Evolutionary conservation across 2,329 filamentous ascomycete species (phyloP).

Genomic region (Penicillium sp.): DNA sequence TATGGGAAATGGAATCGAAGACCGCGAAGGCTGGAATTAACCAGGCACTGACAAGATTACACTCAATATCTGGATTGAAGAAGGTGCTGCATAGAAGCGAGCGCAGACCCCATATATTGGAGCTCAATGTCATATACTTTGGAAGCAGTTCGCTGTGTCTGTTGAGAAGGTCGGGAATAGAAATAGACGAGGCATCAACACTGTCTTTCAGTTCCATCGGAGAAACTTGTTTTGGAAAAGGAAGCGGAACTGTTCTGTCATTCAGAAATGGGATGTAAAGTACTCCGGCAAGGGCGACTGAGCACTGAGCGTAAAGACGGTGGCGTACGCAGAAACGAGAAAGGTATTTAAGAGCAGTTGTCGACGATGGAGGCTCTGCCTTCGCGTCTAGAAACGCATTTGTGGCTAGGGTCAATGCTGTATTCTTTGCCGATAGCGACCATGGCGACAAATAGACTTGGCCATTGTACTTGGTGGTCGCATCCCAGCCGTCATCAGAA

Average conservation of each 20-base stretch:
- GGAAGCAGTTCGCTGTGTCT: slow-evolving; percentile 9
- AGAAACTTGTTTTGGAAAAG: slow-evolving; percentile 14
- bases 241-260: slow-evolving; percentile 10
- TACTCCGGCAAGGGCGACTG: slow-evolving; percentile 18
- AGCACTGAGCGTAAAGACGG: slow-evolving; percentile 22
- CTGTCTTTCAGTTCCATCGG: not conserved
- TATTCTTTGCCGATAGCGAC: slow-evolving; percentile 12
- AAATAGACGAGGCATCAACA: not conserved
- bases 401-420: slow-evolving; percentile 1
- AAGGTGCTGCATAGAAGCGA: slow-evolving; percentile 25
- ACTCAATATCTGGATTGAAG: slow-evolving; percentile 22
- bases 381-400: not conserved
- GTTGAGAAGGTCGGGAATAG: slow-evolving; percentile 6
- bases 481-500: slow-evolving; percentile 12
- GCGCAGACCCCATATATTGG: slow-evolving; percentile 20
- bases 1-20: slow-evolving; percentile 10
- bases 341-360: slow-evolving; percentile 19
- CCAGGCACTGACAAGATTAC: slow-evolving; percentile 24
- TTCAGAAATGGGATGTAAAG: slow-evolving; percentile 18
- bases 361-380: slow-evolving; percentile 11
- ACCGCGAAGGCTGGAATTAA: slow-evolving; percentile 20
- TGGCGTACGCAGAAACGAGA: slow-evolving; percentile 18
- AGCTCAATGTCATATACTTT: slow-evolving; percentile 23
- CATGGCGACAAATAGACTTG: slow-evolving; percentile 19
- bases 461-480: slow-evolving; percentile 17